Percentiles rank a stretch among this genome's conserved stretches.
phyloP scores from a whole-genome alignment of 495 filamentous ascomycete species.

The Penicillium cataractarum region DNA sequence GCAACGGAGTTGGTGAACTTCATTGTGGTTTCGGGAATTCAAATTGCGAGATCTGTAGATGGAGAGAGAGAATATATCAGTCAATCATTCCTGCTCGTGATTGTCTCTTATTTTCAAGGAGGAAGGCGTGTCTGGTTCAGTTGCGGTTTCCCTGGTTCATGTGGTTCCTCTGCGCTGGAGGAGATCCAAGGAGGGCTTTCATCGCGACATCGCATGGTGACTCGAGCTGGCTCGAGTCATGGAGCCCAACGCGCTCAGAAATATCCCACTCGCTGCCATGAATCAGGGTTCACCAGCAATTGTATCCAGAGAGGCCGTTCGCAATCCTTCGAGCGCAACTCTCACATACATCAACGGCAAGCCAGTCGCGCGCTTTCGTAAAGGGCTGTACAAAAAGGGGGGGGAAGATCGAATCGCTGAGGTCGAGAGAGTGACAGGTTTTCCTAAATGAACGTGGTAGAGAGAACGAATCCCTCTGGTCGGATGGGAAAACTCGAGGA shows the following conservation, averaged over 20 bases:
- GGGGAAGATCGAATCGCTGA: conserved; percentile 17
- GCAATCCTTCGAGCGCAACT: neutral
- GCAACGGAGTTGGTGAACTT: conserved; percentile 49
- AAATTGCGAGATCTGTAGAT: conserved; percentile 11
- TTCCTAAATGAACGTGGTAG: conserved; percentile 48
- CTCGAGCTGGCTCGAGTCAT: neutral
- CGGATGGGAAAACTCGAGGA: conserved; percentile 44
- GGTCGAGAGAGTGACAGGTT: conserved; percentile 33
- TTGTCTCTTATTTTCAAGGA: neutral
- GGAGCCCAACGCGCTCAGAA: neutral
- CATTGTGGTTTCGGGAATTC: conserved; percentile 36
- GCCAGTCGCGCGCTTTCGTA: conserved; percentile 37
- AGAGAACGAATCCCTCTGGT: conserved; percentile 52
- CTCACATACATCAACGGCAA: conserved; percentile 44
- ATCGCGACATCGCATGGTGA: neutral
- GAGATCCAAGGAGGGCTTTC: neutral
- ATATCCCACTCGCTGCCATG: neutral
- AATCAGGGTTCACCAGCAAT: neutral
- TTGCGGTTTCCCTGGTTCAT: neutral
- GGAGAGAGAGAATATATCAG: neutral
- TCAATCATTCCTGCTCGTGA: neutral
- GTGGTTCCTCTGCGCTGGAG: neutral
- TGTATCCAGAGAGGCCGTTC: neutral
- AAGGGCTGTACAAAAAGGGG: conserved; percentile 37
- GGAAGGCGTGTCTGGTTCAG: neutral